Evolutionary conservation across 2,329 filamentous ascomycete species (phyloP).

Genomic region (Bipolaris cookei): DNA sequence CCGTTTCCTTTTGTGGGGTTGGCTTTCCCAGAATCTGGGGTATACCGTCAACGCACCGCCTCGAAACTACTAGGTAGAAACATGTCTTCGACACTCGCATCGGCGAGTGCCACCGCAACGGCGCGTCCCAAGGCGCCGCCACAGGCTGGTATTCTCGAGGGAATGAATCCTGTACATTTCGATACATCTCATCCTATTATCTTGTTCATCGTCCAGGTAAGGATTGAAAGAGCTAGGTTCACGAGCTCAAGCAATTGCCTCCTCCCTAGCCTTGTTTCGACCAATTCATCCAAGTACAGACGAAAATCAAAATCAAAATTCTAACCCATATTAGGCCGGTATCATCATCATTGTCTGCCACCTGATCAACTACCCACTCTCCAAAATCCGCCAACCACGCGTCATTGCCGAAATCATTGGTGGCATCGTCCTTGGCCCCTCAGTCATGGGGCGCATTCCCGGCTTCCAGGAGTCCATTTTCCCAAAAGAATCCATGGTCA

Average conservation of each 20-base stretch:
- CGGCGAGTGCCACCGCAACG: slow-evolving; percentile 30
- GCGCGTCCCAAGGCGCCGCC: slow-evolving; percentile 46
- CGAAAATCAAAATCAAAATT: not conserved
- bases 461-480: slow-evolving; percentile 80
- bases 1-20: not conserved
- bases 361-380: slow-evolving; percentile 76
- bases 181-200: slow-evolving; percentile 74
- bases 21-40: not conserved
- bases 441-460: slow-evolving; percentile 85
- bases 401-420: slow-evolving; percentile 86
- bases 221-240: slow-evolving; percentile 2
- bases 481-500: slow-evolving; percentile 74
- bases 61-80: not conserved
- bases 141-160: slow-evolving; percentile 75
- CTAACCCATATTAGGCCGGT: slow-evolving; percentile 58
- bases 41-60: not conserved
- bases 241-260: not conserved
- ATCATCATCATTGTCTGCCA: slow-evolving; percentile 80
- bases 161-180: slow-evolving; percentile 71
- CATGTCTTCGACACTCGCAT: slow-evolving; percentile 35
- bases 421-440: slow-evolving; percentile 84
- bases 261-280: not conserved
- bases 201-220: slow-evolving; percentile 76
- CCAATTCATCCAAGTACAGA: not conserved
- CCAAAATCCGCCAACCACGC: slow-evolving; percentile 77